phyloP scores from a whole-genome alignment of 768 basidiomycete genomes.

The Kwoniella heveanensis region DNA sequence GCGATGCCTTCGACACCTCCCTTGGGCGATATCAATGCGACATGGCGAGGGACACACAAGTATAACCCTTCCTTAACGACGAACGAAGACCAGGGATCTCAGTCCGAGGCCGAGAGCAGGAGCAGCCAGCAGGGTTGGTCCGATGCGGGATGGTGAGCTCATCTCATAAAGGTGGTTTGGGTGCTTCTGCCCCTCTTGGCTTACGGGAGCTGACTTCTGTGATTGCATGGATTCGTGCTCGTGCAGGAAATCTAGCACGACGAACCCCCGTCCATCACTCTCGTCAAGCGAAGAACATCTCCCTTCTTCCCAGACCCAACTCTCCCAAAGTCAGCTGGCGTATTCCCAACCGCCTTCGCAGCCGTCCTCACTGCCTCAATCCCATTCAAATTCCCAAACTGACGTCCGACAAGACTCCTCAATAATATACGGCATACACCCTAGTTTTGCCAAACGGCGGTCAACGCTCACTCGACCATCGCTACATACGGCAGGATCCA shows the following conservation, averaged over 20 bases:
- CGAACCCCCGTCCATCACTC: conserved; percentile 27
- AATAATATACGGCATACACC: conserved; percentile 4
- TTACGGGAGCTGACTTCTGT: no score
- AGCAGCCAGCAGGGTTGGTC: conserved; percentile 46
- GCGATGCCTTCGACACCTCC: conserved; percentile 1
- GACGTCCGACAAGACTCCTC: neutral
- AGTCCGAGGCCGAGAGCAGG: conserved; percentile 41
- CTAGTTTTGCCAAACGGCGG: conserved; percentile 23
- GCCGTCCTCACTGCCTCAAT: neutral
- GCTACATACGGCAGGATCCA: conserved; percentile 33
- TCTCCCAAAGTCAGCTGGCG: conserved; percentile 3
- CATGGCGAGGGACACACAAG: conserved; percentile 2
- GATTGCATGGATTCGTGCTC: no score
- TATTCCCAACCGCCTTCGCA: conserved; percentile 8
- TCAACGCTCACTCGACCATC: conserved; percentile 21
- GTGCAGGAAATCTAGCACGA: conserved; percentile 24
- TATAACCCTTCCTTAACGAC: neutral
- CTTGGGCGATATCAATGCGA: conserved; percentile 3
- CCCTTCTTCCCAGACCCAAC: conserved; percentile 1
- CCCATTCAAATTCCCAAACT: neutral
- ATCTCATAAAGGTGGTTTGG: no score
- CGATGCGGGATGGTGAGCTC: conserved; percentile 47
- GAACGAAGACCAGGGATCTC: conserved; percentile 21
- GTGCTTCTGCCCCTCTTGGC: no score
- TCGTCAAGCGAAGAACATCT: conserved; percentile 31